Evolutionary conservation across 345 rosid genomes (phyloP).

Genomic region (Hibiscus tridactylites): DNA sequence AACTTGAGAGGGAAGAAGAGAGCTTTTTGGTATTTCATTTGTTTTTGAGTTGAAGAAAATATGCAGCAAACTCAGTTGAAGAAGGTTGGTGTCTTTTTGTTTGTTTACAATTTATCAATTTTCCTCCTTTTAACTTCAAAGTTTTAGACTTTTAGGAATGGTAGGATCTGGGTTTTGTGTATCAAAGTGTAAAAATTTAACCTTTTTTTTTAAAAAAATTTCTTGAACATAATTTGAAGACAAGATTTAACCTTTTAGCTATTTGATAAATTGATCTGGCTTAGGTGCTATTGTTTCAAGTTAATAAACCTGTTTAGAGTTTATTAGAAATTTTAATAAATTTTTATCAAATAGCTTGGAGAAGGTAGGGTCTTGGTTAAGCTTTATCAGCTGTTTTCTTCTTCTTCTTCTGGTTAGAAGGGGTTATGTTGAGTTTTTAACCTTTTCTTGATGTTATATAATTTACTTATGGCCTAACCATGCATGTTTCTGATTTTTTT

Average conservation of each 20-base stretch:
- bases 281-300: not conserved
- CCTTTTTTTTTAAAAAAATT: not conserved
- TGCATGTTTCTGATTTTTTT: constrained; percentile 8
- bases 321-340: not conserved
- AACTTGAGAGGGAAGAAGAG: not conserved
- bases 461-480: not conserved
- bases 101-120: not conserved
- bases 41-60: not conserved
- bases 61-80: not conserved
- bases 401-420: not conserved
- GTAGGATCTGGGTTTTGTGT: not conserved
- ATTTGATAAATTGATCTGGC: not conserved
- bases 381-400: not conserved
- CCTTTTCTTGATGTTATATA: not conserved
- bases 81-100: constrained; percentile 1
- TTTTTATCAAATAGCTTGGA: not conserved
- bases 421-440: not conserved
- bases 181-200: not conserved
- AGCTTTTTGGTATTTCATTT: not conserved
- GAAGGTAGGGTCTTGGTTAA: not conserved
- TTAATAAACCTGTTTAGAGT: not conserved
- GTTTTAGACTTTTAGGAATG: not conserved
- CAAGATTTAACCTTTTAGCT: too few species aligned
- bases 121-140: not conserved
- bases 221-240: not conserved